Evolutionary conservation across 2,329 filamentous ascomycete species (phyloP).

Genomic region (Pseudocercospora musae): DNA sequence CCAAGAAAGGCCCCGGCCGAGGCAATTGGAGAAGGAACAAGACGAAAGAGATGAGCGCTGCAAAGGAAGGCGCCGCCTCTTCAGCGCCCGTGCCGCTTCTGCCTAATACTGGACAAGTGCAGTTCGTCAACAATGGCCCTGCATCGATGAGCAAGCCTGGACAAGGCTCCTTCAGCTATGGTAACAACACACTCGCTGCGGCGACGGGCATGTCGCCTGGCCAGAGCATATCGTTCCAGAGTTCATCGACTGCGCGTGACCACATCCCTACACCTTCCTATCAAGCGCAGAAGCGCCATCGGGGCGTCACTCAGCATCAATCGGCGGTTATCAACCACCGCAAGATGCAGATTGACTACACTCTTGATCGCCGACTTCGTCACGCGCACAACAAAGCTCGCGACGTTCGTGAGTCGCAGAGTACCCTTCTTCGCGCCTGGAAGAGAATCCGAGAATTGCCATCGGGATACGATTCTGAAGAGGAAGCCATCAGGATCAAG

Average conservation of each 20-base stretch:
- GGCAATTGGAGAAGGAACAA: slow-evolving; percentile 49
- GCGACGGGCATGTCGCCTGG: slow-evolving; percentile 17
- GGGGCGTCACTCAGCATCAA: slow-evolving; percentile 78
- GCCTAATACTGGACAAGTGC: slow-evolving; percentile 31
- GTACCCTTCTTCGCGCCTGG: slow-evolving; percentile 64
- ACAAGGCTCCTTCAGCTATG: slow-evolving; percentile 7
- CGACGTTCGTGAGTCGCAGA: slow-evolving; percentile 61
- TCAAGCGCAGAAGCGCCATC: slow-evolving; percentile 53
- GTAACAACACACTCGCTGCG: slow-evolving; percentile 11
- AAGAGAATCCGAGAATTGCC: slow-evolving; percentile 55
- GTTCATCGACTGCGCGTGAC: slow-evolving; percentile 23
- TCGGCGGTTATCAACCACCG: slow-evolving; percentile 76
- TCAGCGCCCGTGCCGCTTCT: slow-evolving; percentile 35
- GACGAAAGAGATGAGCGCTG: slow-evolving; percentile 10
- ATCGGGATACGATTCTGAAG: slow-evolving; percentile 48
- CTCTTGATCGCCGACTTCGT: slow-evolving; percentile 71
- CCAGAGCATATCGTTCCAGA: slow-evolving; percentile 25
- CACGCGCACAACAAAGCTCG: slow-evolving; percentile 62
- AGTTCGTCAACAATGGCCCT: slow-evolving; percentile 29
- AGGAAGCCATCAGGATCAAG: slow-evolving; percentile 32
- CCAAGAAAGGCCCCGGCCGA: slow-evolving; percentile 46
- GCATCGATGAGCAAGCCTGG: slow-evolving; percentile 15
- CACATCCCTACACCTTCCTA: slow-evolving; percentile 36
- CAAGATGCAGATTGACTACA: slow-evolving; percentile 75
- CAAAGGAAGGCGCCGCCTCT: slow-evolving; percentile 7